Conservation (phyloP, 441 rosid species). For the Erodium texanum region DNA sequence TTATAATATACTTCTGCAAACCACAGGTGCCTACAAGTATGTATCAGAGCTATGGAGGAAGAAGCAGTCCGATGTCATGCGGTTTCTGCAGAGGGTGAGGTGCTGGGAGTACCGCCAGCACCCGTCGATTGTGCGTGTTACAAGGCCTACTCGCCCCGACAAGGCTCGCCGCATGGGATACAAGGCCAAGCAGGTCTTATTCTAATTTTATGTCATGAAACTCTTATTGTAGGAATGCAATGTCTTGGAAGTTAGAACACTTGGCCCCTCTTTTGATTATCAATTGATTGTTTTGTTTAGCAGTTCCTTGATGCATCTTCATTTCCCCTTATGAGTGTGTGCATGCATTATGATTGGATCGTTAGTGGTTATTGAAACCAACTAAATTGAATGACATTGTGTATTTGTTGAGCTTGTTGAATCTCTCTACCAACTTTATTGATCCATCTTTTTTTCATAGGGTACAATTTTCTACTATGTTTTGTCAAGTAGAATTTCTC, state of each 20-base stretch:
- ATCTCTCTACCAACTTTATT: no score
- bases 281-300: slow-evolving; percentile 31
- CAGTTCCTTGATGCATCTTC: slow-evolving; percentile 26
- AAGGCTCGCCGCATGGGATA: slow-evolving; percentile 58
- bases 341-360: slow-evolving; percentile 22
- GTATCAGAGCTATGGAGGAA: slow-evolving; percentile 68
- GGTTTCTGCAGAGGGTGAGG: slow-evolving; percentile 60
- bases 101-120: slow-evolving; percentile 68
- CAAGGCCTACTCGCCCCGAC: slow-evolving; percentile 57
- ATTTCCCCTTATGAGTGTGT: no score
- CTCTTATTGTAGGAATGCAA: background rate
- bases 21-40: slow-evolving; percentile 51
- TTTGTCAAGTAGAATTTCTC: no score
- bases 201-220: background rate
- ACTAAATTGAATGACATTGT: no score
- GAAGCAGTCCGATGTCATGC: slow-evolving; percentile 71
- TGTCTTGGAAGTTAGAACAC: no score
- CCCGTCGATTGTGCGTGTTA: slow-evolving; percentile 53
- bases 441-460: no score
- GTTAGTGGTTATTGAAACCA: slow-evolving; percentile 25
- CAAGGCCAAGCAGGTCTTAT: slow-evolving; percentile 29
- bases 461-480: no score
- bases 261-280: background rate
- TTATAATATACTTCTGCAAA: background rate
- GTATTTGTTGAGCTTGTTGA: no score